Evolutionary conservation across 192 early-diverging fungal genomes (phyloP), one percentile per base, ranked within the genome.

Genomic region (Linnemannia hyalina): DNA sequence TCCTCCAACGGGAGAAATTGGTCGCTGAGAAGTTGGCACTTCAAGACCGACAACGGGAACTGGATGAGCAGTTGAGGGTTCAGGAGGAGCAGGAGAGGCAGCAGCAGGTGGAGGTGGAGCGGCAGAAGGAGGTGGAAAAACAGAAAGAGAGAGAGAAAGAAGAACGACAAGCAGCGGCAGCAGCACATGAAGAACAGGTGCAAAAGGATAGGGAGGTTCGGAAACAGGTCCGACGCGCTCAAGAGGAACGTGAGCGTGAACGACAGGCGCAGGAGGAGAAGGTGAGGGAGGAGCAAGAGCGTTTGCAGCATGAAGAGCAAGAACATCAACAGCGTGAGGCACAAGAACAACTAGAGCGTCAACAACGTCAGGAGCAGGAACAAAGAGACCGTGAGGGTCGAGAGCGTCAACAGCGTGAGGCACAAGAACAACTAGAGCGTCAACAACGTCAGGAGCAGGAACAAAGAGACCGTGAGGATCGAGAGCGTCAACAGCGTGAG

Each of bases 1-100:
- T 63, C 26, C n/a, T 13, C 10, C 60, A 65, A 65, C n/a, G 69
- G 38, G 73, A 69, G 5, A 69, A 42, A 38, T 52, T 75, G 41
- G 26, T 70, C 26, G 73, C 60, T 0, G 80, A 74, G 20, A 81
- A 73, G 15, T 23, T 46, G 36, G 80, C 80, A 0, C 69, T 76
- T n/a, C 70, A 82, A 18, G 41, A 7, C 6, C 72, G 63, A 35
- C 75, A 82, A 6, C 65, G 35, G 3, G 81, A 82, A 60, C 44
- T 76, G 7, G 55, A 77, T 32, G 55, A 77, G 29, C 65, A 47
- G 41, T 29, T 77, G 32, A 7, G 10, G 8, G 70, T 22, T 0
- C 81, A 77, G 11, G 55, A 73, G 55, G 29, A 68, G 40, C 22
- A 70, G 38, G 8, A 55, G 6, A 38, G 41, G 38, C 7, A 54